A percentile compares a stretch with the other conserved stretches of the same genome.
Evolutionary conservation across 2,329 filamentous ascomycete genomes (phyloP).

Genomic region (Nectriaceae sp.): DNA sequence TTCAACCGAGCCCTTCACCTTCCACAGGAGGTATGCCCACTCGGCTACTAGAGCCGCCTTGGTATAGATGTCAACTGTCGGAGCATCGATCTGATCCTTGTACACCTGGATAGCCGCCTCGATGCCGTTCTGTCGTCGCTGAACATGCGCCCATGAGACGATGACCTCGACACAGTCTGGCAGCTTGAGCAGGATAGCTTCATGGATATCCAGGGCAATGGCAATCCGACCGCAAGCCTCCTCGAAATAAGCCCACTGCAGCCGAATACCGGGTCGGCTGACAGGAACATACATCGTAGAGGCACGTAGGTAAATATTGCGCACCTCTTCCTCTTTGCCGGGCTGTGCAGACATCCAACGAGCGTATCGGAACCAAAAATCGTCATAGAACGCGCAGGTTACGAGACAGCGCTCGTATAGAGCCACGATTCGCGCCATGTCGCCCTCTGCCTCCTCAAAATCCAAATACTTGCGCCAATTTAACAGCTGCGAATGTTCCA

Average conservation of each 20-base stretch:
- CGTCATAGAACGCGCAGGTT: slow-evolving; percentile 91
- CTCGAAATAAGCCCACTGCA: slow-evolving; percentile 94
- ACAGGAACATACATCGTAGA: slow-evolving; percentile 85
- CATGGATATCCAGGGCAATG: slow-evolving; percentile 81
- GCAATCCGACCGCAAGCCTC: slow-evolving; percentile 78
- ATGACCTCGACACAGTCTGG: slow-evolving; percentile 88
- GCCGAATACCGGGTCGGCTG: slow-evolving; percentile 76
- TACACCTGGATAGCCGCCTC: slow-evolving; percentile 84
- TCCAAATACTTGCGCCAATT: slow-evolving; percentile 98
- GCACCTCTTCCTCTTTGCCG: slow-evolving; percentile 83
- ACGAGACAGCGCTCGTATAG: slow-evolving; percentile 94
- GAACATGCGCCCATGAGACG: slow-evolving; percentile 81
- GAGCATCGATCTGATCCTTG: slow-evolving; percentile 76
- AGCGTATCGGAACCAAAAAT: slow-evolving; percentile 97
- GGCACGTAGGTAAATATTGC: slow-evolving; percentile 89
- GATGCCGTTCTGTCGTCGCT: slow-evolving; percentile 79
- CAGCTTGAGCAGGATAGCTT: slow-evolving; percentile 72
- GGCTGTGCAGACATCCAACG: slow-evolving; percentile 87
- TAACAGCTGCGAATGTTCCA: slow-evolving; percentile 79
- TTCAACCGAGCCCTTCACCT: slow-evolving; percentile 76
- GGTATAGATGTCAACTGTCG: slow-evolving; percentile 71
- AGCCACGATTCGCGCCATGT: slow-evolving; percentile 73
- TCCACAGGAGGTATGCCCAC: slow-evolving; percentile 87
- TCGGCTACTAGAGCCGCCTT: slow-evolving; percentile 88
- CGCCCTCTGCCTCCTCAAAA: slow-evolving; percentile 86